Evolutionary conservation across 2,329 filamentous ascomycete genomes (phyloP).

Genomic region (Penicillium sp.): DNA sequence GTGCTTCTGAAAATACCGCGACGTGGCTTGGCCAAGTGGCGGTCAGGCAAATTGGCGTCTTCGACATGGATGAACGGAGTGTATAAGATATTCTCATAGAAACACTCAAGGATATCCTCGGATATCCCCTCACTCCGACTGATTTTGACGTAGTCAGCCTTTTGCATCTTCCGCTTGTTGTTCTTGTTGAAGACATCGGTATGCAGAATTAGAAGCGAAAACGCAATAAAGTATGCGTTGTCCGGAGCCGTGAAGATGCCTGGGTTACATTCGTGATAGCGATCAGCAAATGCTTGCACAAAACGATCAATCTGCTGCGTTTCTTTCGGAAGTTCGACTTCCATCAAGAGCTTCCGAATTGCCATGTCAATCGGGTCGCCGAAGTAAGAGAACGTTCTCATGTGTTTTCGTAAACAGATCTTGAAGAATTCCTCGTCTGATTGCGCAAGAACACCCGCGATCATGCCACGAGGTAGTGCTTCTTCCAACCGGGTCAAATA

Average conservation of each 20-base stretch:
- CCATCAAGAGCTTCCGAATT: slow-evolving; percentile 91
- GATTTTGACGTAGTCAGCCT: slow-evolving; percentile 91
- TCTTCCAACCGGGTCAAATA: slow-evolving; percentile 84
- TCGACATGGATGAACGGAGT: slow-evolving; percentile 98
- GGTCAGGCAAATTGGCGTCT: slow-evolving; percentile 72
- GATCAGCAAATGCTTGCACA: slow-evolving; percentile 88
- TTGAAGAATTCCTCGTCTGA: slow-evolving; percentile 80
- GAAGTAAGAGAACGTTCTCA: slow-evolving; percentile 92
- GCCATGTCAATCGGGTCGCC: slow-evolving; percentile 98
- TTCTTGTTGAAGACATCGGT: slow-evolving; percentile 99
- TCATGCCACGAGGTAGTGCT: slow-evolving; percentile 72
- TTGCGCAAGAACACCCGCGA: slow-evolving; percentile 82
- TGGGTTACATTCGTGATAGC: slow-evolving; percentile 97
- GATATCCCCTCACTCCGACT: slow-evolving; percentile 88
- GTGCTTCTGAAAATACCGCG: slow-evolving; percentile 67
- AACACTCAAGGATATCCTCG: slow-evolving; percentile 88
- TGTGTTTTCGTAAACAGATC: slow-evolving; percentile 86
- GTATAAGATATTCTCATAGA: slow-evolving; percentile 98
- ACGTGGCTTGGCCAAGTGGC: slow-evolving; percentile 69
- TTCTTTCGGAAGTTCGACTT: slow-evolving; percentile 92
- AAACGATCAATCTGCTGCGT: slow-evolving; percentile 97
- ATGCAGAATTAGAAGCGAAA: slow-evolving; percentile 92
- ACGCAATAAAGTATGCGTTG: slow-evolving; percentile 97
- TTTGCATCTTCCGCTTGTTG: slow-evolving; percentile 99
- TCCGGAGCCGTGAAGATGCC: slow-evolving; percentile 83